Evolutionary conservation across 2,329 filamentous ascomycete genomes (phyloP).

Genomic region (Penicillium sp.): DNA sequence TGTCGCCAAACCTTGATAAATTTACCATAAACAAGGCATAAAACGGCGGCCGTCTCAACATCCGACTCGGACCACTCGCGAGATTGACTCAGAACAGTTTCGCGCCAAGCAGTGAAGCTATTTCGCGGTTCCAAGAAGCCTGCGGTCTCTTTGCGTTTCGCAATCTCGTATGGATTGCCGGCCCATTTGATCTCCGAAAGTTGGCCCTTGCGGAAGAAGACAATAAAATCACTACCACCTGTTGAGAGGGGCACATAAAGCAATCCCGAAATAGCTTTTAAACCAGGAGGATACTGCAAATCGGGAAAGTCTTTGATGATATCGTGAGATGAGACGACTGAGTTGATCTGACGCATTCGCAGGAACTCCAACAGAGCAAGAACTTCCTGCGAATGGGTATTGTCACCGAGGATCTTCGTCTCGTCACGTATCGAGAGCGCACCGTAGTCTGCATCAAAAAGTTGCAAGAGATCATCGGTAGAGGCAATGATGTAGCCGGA

Average conservation of each 20-base stretch:
- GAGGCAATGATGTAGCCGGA: conserved; percentile 89
- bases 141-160: conserved; percentile 73
- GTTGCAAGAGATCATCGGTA: conserved; percentile 75
- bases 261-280: conserved; percentile 72
- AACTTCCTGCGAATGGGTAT: conserved; percentile 76
- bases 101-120: conserved; percentile 78
- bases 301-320: conserved; percentile 76
- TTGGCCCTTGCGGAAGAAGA: conserved; percentile 79
- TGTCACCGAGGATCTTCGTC: conserved; percentile 75
- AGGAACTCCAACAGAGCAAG: conserved; percentile 83
- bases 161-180: conserved; percentile 59
- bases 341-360: conserved; percentile 69
- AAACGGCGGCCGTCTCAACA: conserved; percentile 80
- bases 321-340: conserved; percentile 76
- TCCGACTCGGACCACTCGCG: conserved; percentile 88
- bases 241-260: conserved; percentile 77
- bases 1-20: conserved; percentile 94
- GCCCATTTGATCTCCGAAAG: conserved; percentile 76
- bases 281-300: conserved; percentile 73
- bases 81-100: conserved; percentile 77
- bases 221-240: conserved; percentile 79
- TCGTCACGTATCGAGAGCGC: conserved; percentile 82
- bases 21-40: conserved; percentile 82
- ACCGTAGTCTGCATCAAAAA: conserved; percentile 86
- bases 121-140: conserved; percentile 74